Base-by-base conservation (phyloP, 441 rosid genomes). In the Adansonia gregorii region DNA sequence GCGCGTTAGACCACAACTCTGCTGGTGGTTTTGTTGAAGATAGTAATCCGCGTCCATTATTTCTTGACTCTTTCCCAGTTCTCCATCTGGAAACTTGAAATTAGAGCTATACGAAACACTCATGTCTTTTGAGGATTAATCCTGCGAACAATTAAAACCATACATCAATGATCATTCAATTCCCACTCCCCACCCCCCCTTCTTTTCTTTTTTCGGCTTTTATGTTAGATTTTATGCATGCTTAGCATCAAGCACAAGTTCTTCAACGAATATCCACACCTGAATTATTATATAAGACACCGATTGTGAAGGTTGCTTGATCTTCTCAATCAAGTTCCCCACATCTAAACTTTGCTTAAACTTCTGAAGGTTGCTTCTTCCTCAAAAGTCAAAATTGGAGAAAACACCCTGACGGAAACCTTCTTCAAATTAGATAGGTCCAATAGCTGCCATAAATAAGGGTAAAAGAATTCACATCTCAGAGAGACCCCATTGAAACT, bases 71-170 rank as follows among this genome's bases (percentile, higher is more conserved):
- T 78, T 84, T 54, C 83, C 84, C 72, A 83, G 51, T 22, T 85
- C 85, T 59, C 74, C 82, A 31, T 87, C 85, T 69, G 83, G 81
- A 76, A 71, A 77, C 48, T 78, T 84, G 82, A 79, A 80, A 78
- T 58, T 81, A 11, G 82, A 55, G 55, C 86, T 78, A 64, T 87
- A 85, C 66, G 84, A 69, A 73, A 87, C 82, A 72, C 86, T 86
- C 91, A 84, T 89, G 43, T 73, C 82, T 74, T 54, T 48, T 2
- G 54, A 52, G 7, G 70, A 75, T 66, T 20, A 58, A 20, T 48
- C 74, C 83, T 79, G 86, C 35, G 43, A 82, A 67, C 67, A 72
- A 81, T 64, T 58, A 78, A 63, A 19, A 76, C 39, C 73, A 61
- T 67, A 17, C 19, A 72, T 73, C 72, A 63, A 65, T 27, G 43